Evolutionary conservation across 1,284 basidiomycete genomes (phyloP).

Genomic region (Pterula multifida): DNA sequence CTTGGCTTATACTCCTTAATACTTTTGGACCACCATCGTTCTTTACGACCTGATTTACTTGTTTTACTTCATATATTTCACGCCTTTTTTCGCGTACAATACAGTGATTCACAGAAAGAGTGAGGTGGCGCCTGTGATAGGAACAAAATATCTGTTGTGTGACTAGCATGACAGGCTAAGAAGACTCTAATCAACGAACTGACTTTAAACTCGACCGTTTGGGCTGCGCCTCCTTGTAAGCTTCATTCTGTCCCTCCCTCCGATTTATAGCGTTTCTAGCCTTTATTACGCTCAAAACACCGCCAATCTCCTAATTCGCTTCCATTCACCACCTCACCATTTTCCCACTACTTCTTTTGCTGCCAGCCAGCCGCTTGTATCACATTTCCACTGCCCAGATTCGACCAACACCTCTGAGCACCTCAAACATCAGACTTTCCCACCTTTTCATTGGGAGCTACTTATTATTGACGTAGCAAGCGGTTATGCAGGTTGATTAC

Average conservation of each 20-base stretch:
- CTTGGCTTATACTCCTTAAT: not conserved
- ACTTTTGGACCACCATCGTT: not conserved
- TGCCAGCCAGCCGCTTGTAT: too few relatives aligned
- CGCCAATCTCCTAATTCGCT: not conserved
- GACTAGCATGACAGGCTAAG: not conserved
- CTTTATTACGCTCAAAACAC: too few relatives aligned
- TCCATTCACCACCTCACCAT: not conserved
- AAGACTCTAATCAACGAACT: not conserved
- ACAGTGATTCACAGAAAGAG: not conserved
- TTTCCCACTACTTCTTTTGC: too few relatives aligned
- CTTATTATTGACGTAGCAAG: not conserved
- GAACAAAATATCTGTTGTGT: not conserved
- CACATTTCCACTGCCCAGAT: too few relatives aligned
- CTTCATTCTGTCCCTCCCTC: too few relatives aligned
- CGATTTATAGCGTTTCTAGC: too few relatives aligned
- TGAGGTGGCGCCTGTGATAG: not conserved
- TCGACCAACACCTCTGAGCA: too few relatives aligned
- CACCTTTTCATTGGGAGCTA: not conserved
- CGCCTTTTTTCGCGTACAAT: not conserved
- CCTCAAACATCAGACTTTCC: too few relatives aligned
- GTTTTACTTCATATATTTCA: not conserved
- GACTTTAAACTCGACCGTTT: not conserved
- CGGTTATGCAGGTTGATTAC: not conserved
- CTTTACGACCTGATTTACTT: conserved; percentile 1
- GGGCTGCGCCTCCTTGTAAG: too few relatives aligned